These are phyloP conservation scores for Malus hybrid DNA, from an alignment of 331 rosid species.

Conservation along the genomic window DNA sequence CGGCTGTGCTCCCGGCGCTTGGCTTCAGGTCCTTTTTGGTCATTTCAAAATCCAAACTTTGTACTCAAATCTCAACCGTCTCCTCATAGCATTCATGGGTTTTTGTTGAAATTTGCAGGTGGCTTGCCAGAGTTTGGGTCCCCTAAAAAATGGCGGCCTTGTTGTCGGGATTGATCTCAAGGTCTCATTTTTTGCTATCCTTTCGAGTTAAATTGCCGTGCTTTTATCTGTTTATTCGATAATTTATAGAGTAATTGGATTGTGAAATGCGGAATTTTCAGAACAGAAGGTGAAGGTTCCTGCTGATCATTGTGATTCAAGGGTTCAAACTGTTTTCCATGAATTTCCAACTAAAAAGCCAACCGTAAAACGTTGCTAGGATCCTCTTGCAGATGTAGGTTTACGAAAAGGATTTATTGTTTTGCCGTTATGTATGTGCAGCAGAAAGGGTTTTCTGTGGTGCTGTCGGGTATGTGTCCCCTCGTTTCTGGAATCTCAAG, in stretches of 20 bases:
- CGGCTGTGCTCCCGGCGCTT: slow-evolving; percentile 95
- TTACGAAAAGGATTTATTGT: slow-evolving; percentile 2
- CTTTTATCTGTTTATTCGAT: background rate
- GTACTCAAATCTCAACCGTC: too few relatives aligned
- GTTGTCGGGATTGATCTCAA: slow-evolving; percentile 79
- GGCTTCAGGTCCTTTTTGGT: slow-evolving; percentile 59
- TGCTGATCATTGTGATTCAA: slow-evolving; percentile 60
- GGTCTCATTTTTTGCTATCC: slow-evolving; percentile 22
- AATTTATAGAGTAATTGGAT: background rate
- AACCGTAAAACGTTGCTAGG: too few relatives aligned
- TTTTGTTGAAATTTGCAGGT: slow-evolving; percentile 41
- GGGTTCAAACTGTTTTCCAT: slow-evolving; percentile 48
- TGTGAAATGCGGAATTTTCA: slow-evolving; percentile 32
- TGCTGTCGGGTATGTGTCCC: slow-evolving; percentile 92
- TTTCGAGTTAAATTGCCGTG: background rate
- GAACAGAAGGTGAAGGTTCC: slow-evolving; percentile 87
- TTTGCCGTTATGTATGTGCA: slow-evolving; percentile 14
- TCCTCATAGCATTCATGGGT: background rate
- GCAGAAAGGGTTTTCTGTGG: slow-evolving; percentile 63
- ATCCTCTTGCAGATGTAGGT: background rate
- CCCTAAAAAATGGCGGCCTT: slow-evolving; percentile 48
- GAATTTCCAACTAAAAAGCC: background rate
- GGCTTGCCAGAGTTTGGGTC: slow-evolving; percentile 88
- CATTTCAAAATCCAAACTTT: background rate
- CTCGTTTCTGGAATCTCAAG: slow-evolving; percentile 75